Evolutionary conservation across 306 rosid species (phyloP), one percentile per base, ranked within the genome.

Genomic region (Vachellia collinsii): DNA sequence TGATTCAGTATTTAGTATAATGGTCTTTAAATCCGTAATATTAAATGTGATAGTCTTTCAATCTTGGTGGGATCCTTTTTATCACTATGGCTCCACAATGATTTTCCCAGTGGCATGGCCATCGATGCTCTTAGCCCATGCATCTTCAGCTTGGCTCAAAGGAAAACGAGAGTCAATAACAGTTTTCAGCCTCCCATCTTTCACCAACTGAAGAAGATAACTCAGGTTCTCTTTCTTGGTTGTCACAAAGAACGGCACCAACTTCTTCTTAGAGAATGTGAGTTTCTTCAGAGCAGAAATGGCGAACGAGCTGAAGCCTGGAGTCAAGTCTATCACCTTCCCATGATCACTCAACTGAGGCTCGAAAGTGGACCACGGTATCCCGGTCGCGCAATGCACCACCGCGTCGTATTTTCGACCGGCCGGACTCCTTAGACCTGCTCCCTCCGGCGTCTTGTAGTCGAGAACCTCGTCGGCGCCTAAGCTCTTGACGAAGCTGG

Each of bases 381-480:
- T 89, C 50, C 86, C 89, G 8, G 81, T 58, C 29, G 91, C 48
- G 41, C 94, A 86, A 67, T 92, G 62, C 61, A 92, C 58, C 23
- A 89, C 94, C 0, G 77, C 86, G 62, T 92, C 91, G 56, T 92
- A 91, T 79, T 91, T 91, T 83, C 34, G 78, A 65, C 91, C 93
- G 1, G 92, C 91, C 5, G 92, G 90, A 79, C 97, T 89, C 83
- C 42, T 89, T 3, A 91, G 79, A 37, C 91, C 82, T 41, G 72
- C 89, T 67, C 93, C 92, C 19, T 88, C 90, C 9, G 91, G 91
- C 25, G 91, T 84, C 61, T 50, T 88, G 77, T 88, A 88, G 86
- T 93, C 94, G 48, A 93, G 86, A 78, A 93, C 89, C 89, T 89
- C 96, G 58, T 91, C 94, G 14, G 94, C 97, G 0, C 96, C 93